Evolutionary conservation across 495 filamentous ascomycete genomes (phyloP), one percentile per base, ranked within the genome.

Genomic region (Trichoderma orchidacearum): DNA sequence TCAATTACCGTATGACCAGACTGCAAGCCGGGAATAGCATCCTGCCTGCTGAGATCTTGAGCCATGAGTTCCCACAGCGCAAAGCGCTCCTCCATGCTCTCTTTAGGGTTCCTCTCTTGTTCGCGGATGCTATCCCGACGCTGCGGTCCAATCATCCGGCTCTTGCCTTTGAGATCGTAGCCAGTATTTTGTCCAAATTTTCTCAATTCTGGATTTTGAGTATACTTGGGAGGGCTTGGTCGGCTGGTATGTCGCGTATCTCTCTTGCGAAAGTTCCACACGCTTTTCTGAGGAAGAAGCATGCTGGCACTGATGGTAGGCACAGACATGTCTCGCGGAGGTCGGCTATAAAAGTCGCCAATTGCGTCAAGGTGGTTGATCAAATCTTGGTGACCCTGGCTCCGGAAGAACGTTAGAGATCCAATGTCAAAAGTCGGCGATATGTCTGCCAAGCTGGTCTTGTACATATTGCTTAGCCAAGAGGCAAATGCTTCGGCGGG

Each of bases 341-440:
- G 58, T 83, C 79, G 62, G 29, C 23, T 17, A 3, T 84, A 83
- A 65, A 80, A 81, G 66, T 82, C 83, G 21, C 80, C 80, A 9
- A 78, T 80, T 35, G 65, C 67, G 61, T 85, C 82, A 9, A 85
- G 66, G 59, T 79, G 75, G 29, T 75, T 62, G 62, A 84, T 82
- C 64, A 79, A 83, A 27, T 75, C 74, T 45, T 75, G 70, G 57
- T 84, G 80, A 17, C 73, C 71, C 53, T 76, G 53, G 36, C 72
- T 70, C 29, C 81, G 78, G 62, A 83, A 80, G 74, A 80, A 84
- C 28, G 79, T 67, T 11, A 85, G 71, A 55, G 76, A 74, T 6
- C 81, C 82, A 55, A 85, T 77, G 63, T 85, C 81, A 57, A 85
- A 85, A 64, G 83, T 84, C 51, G 78, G 80, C 65, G 76, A 78